These are phyloP conservation scores for Podospora sp. DNA, from an alignment of 495 filamentous ascomycete genomes.

Conservation along the genomic window DNA sequence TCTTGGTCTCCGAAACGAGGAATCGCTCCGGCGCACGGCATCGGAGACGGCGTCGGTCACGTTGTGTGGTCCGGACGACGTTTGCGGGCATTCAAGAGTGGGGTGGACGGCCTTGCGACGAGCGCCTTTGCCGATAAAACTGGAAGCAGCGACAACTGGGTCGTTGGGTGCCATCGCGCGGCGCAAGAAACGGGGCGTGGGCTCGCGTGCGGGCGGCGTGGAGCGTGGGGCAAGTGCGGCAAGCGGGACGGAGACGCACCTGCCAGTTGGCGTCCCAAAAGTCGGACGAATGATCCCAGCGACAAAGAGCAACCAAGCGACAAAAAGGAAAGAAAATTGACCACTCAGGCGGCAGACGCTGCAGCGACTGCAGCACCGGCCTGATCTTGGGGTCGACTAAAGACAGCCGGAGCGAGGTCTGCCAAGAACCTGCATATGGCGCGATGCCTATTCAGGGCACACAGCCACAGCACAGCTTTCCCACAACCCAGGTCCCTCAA, in stretches of 20 bases:
- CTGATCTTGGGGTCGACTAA: not conserved
- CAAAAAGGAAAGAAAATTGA: constrained; percentile 1
- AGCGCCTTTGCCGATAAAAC: no score
- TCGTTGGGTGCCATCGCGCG: not conserved
- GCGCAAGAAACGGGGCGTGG: not conserved
- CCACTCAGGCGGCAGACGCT: not conserved
- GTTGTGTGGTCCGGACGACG: not conserved
- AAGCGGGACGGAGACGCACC: not conserved
- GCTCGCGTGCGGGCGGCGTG: not conserved
- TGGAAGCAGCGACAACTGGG: not conserved
- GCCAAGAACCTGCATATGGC: constrained; percentile 10
- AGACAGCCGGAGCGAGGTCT: not conserved
- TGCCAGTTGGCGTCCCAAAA: not conserved
- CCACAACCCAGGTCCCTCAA: not conserved
- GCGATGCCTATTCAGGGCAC: constrained; percentile 28
- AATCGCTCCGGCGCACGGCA: not conserved
- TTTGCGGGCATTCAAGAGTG: not conserved
- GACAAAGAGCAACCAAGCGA: not conserved
- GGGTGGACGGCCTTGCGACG: no score
- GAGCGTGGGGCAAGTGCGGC: not conserved
- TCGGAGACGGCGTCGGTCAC: no score
- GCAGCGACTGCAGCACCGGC: not conserved
- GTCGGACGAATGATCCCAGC: not conserved
- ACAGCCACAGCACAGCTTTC: constrained; percentile 20
- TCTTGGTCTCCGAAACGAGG: not conserved